Conservation (phyloP, 108 stramenopile genomes). For the Bacterosira constricta region DNA sequence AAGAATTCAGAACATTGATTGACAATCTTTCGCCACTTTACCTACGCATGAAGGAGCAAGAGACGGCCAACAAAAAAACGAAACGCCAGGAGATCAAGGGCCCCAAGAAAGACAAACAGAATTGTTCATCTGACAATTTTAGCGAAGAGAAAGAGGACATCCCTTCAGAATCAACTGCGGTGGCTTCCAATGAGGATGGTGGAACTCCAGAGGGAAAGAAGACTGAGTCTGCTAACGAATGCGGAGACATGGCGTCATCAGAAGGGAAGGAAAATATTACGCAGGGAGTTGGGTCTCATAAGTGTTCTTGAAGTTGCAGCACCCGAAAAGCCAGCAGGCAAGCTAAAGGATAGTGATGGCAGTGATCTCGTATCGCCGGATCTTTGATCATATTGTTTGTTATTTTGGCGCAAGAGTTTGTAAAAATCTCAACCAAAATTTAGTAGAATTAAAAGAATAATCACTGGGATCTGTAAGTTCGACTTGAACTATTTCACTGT, state of each 20-base stretch:
- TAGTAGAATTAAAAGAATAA: too few relatives aligned
- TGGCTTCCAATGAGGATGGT: background rate
- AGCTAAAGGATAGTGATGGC: too few relatives aligned
- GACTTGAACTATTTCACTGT: too few relatives aligned
- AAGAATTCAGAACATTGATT: constrained; percentile 63
- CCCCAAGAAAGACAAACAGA: constrained; percentile 16
- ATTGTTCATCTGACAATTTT: background rate
- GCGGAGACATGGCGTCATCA: background rate
- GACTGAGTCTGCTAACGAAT: background rate
- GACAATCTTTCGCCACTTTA: constrained; percentile 51
- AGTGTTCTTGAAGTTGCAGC: background rate
- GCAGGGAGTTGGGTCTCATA: background rate
- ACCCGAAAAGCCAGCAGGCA: background rate
- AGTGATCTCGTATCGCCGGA: too few relatives aligned
- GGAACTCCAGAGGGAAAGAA: background rate
- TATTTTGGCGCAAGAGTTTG: too few relatives aligned
- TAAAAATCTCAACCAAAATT: too few relatives aligned
- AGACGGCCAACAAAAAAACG: constrained; percentile 19
- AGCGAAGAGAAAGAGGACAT: background rate
- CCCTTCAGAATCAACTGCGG: background rate
- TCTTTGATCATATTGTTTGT: too few relatives aligned
- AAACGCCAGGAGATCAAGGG: too few relatives aligned
- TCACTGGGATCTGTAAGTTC: too few relatives aligned
- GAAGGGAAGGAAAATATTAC: constrained; percentile 31
- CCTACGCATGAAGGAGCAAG: constrained; percentile 3